A percentile compares a stretch with the other conserved stretches of the same genome.
phyloP scores from a whole-genome alignment of 208 protist species.

The Blastocrithidia nonstop region DNA sequence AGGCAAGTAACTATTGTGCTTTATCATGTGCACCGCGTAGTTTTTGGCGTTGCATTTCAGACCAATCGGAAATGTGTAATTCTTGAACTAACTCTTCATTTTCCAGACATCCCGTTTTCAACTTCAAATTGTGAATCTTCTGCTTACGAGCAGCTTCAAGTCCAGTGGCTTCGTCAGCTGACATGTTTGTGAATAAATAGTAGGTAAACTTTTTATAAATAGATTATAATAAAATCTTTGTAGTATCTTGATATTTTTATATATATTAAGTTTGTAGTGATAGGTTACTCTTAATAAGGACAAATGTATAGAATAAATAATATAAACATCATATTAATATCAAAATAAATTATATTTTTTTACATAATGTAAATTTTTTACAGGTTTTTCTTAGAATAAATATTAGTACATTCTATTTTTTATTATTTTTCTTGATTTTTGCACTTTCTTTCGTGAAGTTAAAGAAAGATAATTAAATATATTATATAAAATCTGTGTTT shows the following conservation, averaged over 20 bases:
- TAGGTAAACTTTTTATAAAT: slow-evolving; percentile 2
- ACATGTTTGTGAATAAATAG: slow-evolving; percentile 12
- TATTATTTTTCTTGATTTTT: too few species aligned
- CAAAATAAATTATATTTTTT: too few species aligned
- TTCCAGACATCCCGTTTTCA: slow-evolving; percentile 72
- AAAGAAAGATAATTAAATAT: too few species aligned
- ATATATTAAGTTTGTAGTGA: too few species aligned
- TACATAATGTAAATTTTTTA: too few species aligned
- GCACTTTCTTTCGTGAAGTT: too few species aligned
- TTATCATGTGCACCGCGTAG: slow-evolving; percentile 57
- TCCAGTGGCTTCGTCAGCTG: slow-evolving; percentile 45
- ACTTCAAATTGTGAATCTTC: slow-evolving; percentile 80
- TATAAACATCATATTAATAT: too few species aligned
- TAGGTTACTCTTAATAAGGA: too few species aligned
- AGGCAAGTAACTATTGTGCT: slow-evolving; percentile 42
- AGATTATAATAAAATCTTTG: background rate
- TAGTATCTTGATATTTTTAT: background rate
- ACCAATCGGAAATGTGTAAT: slow-evolving; percentile 74
- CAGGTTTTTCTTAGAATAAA: too few species aligned
- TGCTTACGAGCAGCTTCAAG: slow-evolving; percentile 76
- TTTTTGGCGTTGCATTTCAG: slow-evolving; percentile 68
- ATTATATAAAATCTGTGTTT: too few species aligned
- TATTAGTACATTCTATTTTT: too few species aligned
- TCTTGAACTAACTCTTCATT: slow-evolving; percentile 70
- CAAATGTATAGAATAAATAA: too few species aligned